Evolutionary conservation across 1,284 basidiomycete genomes (phyloP), one percentile per base, ranked within the genome.

Genomic region (Moesziomyces antarcticus): DNA sequence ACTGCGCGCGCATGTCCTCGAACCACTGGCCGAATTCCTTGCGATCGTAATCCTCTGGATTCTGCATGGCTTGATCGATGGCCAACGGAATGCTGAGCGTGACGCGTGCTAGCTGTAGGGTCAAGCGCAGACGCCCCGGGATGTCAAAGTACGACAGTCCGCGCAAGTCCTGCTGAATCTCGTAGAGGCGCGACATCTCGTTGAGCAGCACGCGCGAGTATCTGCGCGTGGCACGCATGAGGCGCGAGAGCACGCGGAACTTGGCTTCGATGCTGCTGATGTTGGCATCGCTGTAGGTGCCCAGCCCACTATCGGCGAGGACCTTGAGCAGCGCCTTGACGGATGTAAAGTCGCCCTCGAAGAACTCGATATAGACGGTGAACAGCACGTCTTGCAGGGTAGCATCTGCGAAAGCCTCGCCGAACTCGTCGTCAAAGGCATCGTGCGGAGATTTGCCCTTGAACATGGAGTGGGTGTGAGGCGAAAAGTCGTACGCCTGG

Each of bases 71-170:
- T 47, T 86, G 87, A 80, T 93, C 92, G 24, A 94, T 87, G 0
- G 88, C 90, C 70, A 93, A 88, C 3, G 92, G 92, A 9, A 93
- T 88, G 56, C 87, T 88, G 59, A 94, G 87, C 14, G 91, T 91
- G 75, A 93, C 90, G n/a, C 92, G 88, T 2, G 90, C 91, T 50
- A 94, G 87, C 73, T 91, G 90, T 35, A 93, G 88, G 16, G 91
- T 91, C 25, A 93, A 86, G 6, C 91, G 88, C 1, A 90, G 89
- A 14, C 92, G 89, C n/a, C 91, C 90, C 48, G 90, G 86, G 64
- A 94, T 85, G 82, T 93, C 91, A 73, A 93, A 89, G 80, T 92
- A 93, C 10, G 91, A 79, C 40, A 93, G 87, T 59, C 89, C 88
- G 20, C 90, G 88, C 67, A 94, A 90, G 5, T 89, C 88, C 72